phyloP scores from a whole-genome alignment of 164 flowering plant species.

The Macadamia integrifolia region DNA sequence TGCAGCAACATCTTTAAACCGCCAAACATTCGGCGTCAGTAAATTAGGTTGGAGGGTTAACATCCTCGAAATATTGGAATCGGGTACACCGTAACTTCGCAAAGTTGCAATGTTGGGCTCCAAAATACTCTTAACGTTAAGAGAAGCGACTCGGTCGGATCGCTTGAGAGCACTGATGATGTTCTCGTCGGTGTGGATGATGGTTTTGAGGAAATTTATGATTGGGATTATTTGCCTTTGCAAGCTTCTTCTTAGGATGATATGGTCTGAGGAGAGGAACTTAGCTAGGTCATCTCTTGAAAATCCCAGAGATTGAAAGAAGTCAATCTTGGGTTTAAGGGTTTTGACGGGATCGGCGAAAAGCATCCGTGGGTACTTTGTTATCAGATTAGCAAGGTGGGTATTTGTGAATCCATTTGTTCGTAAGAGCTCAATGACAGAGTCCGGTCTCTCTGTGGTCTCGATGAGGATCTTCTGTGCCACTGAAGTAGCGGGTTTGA shows the following conservation, averaged over 20 bases:
- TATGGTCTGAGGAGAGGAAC: neutral
- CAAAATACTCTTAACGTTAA: neutral
- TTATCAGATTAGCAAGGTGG: neutral
- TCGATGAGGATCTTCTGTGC: conserved; percentile 9
- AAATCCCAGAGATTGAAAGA: conserved; percentile 6
- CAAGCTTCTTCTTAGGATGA: neutral
- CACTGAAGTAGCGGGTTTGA: conserved; percentile 13
- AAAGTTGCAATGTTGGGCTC: neutral
- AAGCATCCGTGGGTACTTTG: neutral
- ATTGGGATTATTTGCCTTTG: conserved; percentile 2
- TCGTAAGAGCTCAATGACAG: neutral
- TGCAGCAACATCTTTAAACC: conserved; percentile 1
- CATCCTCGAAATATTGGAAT: neutral
- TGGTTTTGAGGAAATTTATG: neutral
- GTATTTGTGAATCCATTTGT: conserved; percentile 10
- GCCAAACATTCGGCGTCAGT: neutral
- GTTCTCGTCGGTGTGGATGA: neutral
- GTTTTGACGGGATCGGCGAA: conserved; percentile 4
- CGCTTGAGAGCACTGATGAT: neutral
- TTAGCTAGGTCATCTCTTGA: neutral
- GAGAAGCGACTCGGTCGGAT: neutral
- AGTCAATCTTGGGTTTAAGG: conserved; percentile 18
- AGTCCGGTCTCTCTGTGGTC: conserved; percentile 9
- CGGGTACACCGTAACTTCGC: conserved; percentile 5
- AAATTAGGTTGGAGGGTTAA: neutral